Evolutionary conservation across 2,329 filamentous ascomycete species (phyloP).

Genomic region (Pseudogymnoascus sp.): DNA sequence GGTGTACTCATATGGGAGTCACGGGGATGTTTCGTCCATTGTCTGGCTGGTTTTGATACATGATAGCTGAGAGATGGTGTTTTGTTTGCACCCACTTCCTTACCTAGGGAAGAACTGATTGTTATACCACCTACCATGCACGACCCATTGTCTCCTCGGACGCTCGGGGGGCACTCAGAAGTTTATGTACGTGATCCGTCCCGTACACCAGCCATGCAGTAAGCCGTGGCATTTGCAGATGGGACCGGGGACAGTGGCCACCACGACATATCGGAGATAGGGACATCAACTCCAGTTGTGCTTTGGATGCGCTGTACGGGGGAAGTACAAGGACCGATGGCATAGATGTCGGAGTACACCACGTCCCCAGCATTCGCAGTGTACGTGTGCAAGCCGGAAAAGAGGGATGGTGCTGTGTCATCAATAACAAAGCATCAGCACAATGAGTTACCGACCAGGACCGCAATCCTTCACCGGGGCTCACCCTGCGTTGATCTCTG

Average conservation of each 20-base stretch:
- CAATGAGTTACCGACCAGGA: neutral
- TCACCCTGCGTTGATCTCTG: constrained; percentile 3
- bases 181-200: neutral
- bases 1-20: neutral
- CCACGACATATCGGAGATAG: neutral
- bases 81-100: neutral
- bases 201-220: neutral
- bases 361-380: neutral
- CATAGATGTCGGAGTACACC: neutral
- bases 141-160: neutral
- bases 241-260: neutral
- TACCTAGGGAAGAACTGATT: neutral
- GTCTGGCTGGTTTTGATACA: neutral
- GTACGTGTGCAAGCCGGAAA: neutral
- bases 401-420: neutral
- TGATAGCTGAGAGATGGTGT: neutral
- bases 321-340: neutral
- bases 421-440: neutral
- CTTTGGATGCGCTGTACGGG: neutral
- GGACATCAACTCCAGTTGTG: neutral
- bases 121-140: neutral
- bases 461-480: neutral
- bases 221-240: neutral
- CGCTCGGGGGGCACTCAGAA: neutral
- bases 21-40: neutral